Base-by-base conservation (phyloP, 768 basidiomycete genomes). In the Postia placenta region DNA sequence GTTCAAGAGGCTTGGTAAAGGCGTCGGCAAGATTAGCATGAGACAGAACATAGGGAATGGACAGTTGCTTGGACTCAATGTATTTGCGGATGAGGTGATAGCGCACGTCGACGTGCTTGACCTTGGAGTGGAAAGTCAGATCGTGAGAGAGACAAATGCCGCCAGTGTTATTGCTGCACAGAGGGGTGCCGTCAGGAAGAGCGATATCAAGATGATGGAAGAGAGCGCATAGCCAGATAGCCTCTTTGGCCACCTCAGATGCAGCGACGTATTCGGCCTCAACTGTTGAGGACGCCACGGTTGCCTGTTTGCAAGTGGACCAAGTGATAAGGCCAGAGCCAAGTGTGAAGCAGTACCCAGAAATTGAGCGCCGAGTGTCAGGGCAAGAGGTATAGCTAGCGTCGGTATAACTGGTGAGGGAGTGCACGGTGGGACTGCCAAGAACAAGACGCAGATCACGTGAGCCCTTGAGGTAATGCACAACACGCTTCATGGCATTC, bases 101-200 rank as follows among this genome's bases (percentile, higher is more conserved):
- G 3, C 60, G 50, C 11, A 73, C 64, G 23, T 73, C 67, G 48
- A 77, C 69, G 57, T 75, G 75, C 54, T 73, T 75, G 7, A 65
- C 61, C 15, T 67, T 55, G 2, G 57, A 42, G 47, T 76, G 73
- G 47, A 62, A 61, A 1, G 55, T 39, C 0, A 70, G 61, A 43
- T 76, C 69, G 5, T 62, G 51, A 0, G 68, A 51, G 3, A 75
- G 58, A 1, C 46, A 53, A 22, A 70, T 70, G 0, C 72, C 62
- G 0, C 65, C 66, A 17, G 65, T 56, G 50, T 75, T 76, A 56
- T 77, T 67, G 37, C 58, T 58, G 30, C 24, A 52, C 11, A 63
- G 20, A 40, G 53, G 27, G 61, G 59, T 35, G 49, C 56, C 39
- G 45, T 37, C 3, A 23, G 38, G 7, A 44, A 26, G 42, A 19